Conservation (phyloP, 371 early-diverging fungal species). For the Amoeboaphelidium occidentale region DNA sequence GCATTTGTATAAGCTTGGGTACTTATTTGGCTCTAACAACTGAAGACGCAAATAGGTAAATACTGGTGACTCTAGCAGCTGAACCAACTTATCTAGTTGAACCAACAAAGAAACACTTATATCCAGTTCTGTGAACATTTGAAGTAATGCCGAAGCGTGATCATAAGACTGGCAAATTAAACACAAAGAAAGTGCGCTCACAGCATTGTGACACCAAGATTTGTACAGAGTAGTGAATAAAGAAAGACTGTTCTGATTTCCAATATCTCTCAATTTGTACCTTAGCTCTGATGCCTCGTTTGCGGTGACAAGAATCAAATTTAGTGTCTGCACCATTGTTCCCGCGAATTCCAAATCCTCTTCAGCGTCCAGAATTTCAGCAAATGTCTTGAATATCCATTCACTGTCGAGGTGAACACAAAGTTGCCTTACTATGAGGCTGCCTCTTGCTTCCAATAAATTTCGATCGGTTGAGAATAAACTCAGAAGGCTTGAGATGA, state of each 20-base stretch:
- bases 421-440: slow-evolving; percentile 63
- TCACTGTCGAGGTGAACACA: slow-evolving; percentile 62
- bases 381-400: slow-evolving; percentile 51
- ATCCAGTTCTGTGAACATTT: slow-evolving; percentile 66
- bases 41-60: slow-evolving; percentile 75
- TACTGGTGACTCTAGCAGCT: slow-evolving; percentile 75
- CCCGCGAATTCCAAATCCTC: slow-evolving; percentile 65
- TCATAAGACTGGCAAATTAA: slow-evolving; percentile 71
- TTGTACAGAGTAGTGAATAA: slow-evolving; percentile 33
- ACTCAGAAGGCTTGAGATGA: slow-evolving; percentile 49
- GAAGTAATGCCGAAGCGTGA: slow-evolving; percentile 45
- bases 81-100: slow-evolving; percentile 78
- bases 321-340: slow-evolving; percentile 76
- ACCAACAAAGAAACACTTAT: slow-evolving; percentile 65
- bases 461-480: slow-evolving; percentile 63
- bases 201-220: slow-evolving; percentile 77
- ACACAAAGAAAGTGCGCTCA: slow-evolving; percentile 61
- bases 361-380: slow-evolving; percentile 51
- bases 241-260: slow-evolving; percentile 18
- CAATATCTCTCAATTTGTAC: slow-evolving; percentile 34
- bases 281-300: slow-evolving; percentile 59
- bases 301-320: slow-evolving; percentile 67
- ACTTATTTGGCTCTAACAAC: slow-evolving; percentile 55
- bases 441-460: slow-evolving; percentile 53
- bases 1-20: slow-evolving; percentile 57